Evolutionary conservation across 257 asterid species (phyloP), one percentile per base, ranked within the genome.

Genomic region (Gentiana straminea): DNA sequence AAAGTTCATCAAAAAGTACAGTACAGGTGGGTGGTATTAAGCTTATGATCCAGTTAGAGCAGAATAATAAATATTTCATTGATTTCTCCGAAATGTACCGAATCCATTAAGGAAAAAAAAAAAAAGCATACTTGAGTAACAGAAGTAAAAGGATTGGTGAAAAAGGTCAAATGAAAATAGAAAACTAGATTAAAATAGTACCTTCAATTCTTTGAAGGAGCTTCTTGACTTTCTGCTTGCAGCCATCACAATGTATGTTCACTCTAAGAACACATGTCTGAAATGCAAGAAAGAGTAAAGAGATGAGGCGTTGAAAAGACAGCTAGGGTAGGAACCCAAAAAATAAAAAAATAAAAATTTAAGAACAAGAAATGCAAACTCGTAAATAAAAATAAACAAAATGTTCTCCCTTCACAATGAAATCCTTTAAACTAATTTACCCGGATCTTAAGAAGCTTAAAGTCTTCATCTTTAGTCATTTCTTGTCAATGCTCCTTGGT

Each of bases 361-460:
- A 5, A 47, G 35, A 38, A 59, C 59, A 60, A 60, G 35, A 49
- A 7, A 8, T 7, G 8, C 45, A 8, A 46, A 56, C 13, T 36
- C 45, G 8, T 1, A 11, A 35, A 34, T 12, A 33, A 49, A 51
- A 13, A 33, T 54, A 59, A 59, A 36, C 7, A 34, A 37, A 39
- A 47, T 54, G 43, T 49, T 15, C 56, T 32, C 24, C 39, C 49
- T 52, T 11, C 53, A 39, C 34, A 70, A 33, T 41, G 36, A 52
- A n/a, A 24, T 24, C 24, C 24, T 24, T 24, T 24, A 0, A 24
- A 24, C 24, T 24, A 24, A 49, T 35, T 36, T 37, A 80, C 97
- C 94, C 84, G 97, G 77, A 89, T 84, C 87, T 86, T 89, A 67
- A 89, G 93, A 59, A 86, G 91, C 84, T 86, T 84, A 69, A 78